Conservation (phyloP, 495 filamentous ascomycete species). For the Bryoglossum gracile region DNA sequence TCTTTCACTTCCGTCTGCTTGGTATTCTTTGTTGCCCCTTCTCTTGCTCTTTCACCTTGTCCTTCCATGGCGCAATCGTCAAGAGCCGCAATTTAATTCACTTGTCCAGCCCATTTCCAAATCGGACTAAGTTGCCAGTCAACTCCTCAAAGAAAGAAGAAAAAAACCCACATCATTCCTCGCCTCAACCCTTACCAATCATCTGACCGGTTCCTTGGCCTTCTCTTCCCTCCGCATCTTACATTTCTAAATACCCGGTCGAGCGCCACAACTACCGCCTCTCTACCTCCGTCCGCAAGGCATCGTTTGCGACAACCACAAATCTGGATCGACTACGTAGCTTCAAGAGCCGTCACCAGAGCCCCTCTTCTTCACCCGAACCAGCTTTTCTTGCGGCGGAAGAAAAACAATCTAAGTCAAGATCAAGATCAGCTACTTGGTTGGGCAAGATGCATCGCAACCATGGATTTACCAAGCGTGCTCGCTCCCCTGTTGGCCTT, state of each 20-base stretch:
- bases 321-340: slow-evolving; percentile 26
- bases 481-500: slow-evolving; percentile 10
- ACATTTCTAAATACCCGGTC: slow-evolving; percentile 4
- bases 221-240: neutral
- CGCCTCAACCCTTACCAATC: neutral
- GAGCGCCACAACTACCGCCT: neutral
- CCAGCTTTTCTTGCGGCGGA: neutral
- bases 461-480: slow-evolving; percentile 14
- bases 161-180: neutral
- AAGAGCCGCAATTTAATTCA: neutral
- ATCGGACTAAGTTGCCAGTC: neutral
- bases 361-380: slow-evolving; percentile 6
- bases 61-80: neutral
- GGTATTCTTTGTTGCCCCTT: neutral
- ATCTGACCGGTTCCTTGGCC: slow-evolving; percentile 3
- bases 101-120: neutral
- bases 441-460: slow-evolving; percentile 19
- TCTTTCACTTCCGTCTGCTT: neutral
- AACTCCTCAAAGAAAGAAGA: neutral
- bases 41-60: neutral
- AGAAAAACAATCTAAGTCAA: slow-evolving; percentile 4
- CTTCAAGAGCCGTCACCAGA: slow-evolving; percentile 23
- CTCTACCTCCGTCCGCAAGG: neutral
- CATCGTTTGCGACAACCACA: slow-evolving; percentile 8
- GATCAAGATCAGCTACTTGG: slow-evolving; percentile 22